Evolutionary conservation across 177 flowering plant genomes (phyloP), one percentile per base, ranked within the genome.

Genomic region (Vitis hybrid): DNA sequence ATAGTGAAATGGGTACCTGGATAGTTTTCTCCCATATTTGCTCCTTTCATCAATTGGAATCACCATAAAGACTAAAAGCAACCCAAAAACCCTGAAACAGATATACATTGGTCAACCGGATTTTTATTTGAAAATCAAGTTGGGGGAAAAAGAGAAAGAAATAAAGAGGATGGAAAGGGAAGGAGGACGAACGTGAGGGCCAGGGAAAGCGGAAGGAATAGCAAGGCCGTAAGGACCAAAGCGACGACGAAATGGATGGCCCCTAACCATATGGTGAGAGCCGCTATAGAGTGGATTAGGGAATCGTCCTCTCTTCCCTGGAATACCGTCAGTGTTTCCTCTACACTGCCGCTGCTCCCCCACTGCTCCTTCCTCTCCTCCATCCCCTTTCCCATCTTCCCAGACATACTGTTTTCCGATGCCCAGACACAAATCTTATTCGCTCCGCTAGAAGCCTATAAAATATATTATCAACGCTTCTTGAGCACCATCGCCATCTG

Each of bases 191-290:
- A 89, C 93, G 68, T 24, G 65, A 84, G 67, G 32, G 87, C 75
- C 41, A 80, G 80, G 64, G 64, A 68, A 5, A 78, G 65, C 21
- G 91, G 83, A 17, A 89, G 83, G 68, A 81, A 78, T 70, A 86
- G 12, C 70, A 81, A 55, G 20, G 90, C 79, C 58, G 68, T 52
- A 9, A 89, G 60, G n/a, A 84, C 58, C 14, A 82, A 17, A 9
- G 65, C 64, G 13, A 71, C 79, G 52, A 55, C 78, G 52, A 86
- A 72, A 70, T 89, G 91, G 24, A 89, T 77, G 18, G 75, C 63
- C 0, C 93, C 93, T 2, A 89, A 77, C 93, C 90, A 87, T 12
- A 89, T 8, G 2, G 79, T 65, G 21, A 87, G 50, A 11, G 90
- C 90, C 21, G 73, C 18, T 1, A 78, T 12, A 3, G 86, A 52